Evolutionary conservation across 345 rosid species (phyloP), one percentile per base, ranked within the genome.

Genomic region (Populus ilicifolia): DNA sequence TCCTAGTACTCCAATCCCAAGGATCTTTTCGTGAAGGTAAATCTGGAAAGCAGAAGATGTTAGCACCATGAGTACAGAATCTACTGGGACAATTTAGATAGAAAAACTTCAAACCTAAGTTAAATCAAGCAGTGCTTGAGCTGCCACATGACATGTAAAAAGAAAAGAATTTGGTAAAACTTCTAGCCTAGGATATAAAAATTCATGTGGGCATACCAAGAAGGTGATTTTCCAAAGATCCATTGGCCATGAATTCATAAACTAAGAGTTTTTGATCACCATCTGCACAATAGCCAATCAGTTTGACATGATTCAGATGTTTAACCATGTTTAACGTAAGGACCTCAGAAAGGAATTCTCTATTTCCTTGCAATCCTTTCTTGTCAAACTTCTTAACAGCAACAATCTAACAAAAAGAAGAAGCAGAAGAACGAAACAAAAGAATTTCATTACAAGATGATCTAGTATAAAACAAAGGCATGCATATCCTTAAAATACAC

Each of bases 181-280:
- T 59, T 59, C 29, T 59, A n/a, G 63, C 27, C 29, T 9, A 3
- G 63, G 63, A 59, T 56, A 20, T 20, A 33, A 21, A 67, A 52
- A 5, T 2, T 21, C 18, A 12, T n/a, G 1, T 20, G 10, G 23
- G 59, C 68, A 52, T 87, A 91, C 93, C 90, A 12, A 91, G 87
- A 70, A 91, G 87, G 83, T 90, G 91, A 78, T 88, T 71, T 81
- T 90, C 96, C 80, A 91, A 79, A n/a, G 96, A 88, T 36, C 93
- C 96, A 16, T 84, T 85, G 5, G 86, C 72, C 92, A 89, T 80
- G 79, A 71, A 91, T 64, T 91, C 93, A 27, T 91, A 91, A 63
- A 90, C 90, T 0, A 91, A 80, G 61, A 89, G 85, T 56, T 91
- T 83, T 72, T 91, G 92, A 8, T 90, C 90, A 16, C 90, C 96